phyloP scores from a whole-genome alignment of 768 basidiomycete species.

The Hericium rajendrae region DNA sequence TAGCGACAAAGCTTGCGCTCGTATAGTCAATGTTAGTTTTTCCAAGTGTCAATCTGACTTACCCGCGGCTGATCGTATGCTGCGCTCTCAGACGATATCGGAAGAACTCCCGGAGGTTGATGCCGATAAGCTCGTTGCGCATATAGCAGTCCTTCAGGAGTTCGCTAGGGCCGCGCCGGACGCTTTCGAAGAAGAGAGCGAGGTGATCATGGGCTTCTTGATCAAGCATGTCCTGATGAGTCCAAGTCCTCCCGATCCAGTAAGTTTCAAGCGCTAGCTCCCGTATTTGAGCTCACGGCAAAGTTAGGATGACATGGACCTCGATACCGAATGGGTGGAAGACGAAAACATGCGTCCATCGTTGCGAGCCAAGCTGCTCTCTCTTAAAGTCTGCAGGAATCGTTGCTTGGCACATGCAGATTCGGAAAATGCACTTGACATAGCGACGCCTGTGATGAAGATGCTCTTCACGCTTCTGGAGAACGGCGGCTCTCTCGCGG shows the following conservation, averaged over 20 bases:
- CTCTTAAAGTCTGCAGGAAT: constrained; percentile 75
- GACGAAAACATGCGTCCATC: constrained; percentile 49
- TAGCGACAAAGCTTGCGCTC: constrained; percentile 36
- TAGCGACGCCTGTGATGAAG: constrained; percentile 67
- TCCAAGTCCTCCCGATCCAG: constrained; percentile 34
- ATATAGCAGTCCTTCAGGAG: constrained; percentile 65
- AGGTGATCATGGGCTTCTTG: constrained; percentile 61
- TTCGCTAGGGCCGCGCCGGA: constrained; percentile 58
- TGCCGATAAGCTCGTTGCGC: constrained; percentile 49
- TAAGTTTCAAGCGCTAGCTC: constrained; percentile 22
- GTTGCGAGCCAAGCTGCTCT: constrained; percentile 61
- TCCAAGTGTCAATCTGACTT: not conserved
- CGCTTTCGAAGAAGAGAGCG: constrained; percentile 73
- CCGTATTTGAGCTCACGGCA: not conserved
- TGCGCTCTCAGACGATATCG: constrained; percentile 42
- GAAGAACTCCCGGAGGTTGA: constrained; percentile 36
- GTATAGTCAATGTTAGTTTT: constrained; percentile 56
- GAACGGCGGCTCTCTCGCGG: constrained; percentile 55
- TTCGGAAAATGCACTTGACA: constrained; percentile 48
- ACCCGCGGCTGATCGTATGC: not conserved
- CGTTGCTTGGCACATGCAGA: constrained; percentile 63
- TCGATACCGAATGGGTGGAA: constrained; percentile 68
- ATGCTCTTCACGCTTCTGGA: constrained; percentile 67
- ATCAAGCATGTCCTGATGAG: constrained; percentile 63
- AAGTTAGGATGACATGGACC: constrained; percentile 45